A percentile compares a stretch with the other conserved stretches of the same genome.
Evolutionary conservation across 768 basidiomycete genomes (phyloP).

Genomic region (Hericium erinaceus): DNA sequence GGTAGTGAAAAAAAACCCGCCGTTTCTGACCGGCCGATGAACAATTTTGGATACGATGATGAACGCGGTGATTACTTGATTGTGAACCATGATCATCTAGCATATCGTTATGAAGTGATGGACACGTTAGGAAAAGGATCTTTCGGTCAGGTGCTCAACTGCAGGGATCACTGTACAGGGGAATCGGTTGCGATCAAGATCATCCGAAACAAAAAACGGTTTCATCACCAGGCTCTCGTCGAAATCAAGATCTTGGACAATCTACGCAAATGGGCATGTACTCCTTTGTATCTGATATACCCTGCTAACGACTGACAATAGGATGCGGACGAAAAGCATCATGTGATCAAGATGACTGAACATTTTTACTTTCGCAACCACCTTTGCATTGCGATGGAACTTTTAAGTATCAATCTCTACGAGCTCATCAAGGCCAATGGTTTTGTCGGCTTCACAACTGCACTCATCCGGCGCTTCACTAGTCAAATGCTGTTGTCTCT

Average conservation of each 20-base stretch:
- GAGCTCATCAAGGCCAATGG: slow-evolving; percentile 99
- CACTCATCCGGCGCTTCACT: slow-evolving; percentile 91
- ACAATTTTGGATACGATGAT: slow-evolving; percentile 96
- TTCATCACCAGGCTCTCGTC: slow-evolving; percentile 97
- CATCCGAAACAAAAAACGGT: slow-evolving; percentile 97
- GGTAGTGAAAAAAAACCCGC: slow-evolving; percentile 80
- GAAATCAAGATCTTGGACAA: slow-evolving; percentile 98
- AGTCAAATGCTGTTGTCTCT: slow-evolving; percentile 91
- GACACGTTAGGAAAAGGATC: slow-evolving; percentile 95
- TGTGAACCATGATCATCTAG: slow-evolving; percentile 84
- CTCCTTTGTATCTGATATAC: not conserved
- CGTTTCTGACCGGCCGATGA: slow-evolving; percentile 56
- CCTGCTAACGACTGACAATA: slow-evolving; percentile 21
- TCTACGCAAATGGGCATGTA: slow-evolving; percentile 91
- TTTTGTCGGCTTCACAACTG: slow-evolving; percentile 96
- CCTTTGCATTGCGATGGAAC: slow-evolving; percentile 96
- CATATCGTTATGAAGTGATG: slow-evolving; percentile 92
- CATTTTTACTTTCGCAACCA: slow-evolving; percentile 98
- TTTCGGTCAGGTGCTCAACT: slow-evolving; percentile 94
- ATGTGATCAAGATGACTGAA: slow-evolving; percentile 97
- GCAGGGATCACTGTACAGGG: slow-evolving; percentile 91
- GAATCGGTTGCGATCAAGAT: slow-evolving; percentile 98
- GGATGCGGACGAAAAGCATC: slow-evolving; percentile 95
- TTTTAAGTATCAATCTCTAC: slow-evolving; percentile 96
- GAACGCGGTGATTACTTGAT: slow-evolving; percentile 96